Evolutionary conservation across 495 filamentous ascomycete genomes (phyloP), one percentile per base, ranked within the genome.

Genomic region (Penicillium turbatum): DNA sequence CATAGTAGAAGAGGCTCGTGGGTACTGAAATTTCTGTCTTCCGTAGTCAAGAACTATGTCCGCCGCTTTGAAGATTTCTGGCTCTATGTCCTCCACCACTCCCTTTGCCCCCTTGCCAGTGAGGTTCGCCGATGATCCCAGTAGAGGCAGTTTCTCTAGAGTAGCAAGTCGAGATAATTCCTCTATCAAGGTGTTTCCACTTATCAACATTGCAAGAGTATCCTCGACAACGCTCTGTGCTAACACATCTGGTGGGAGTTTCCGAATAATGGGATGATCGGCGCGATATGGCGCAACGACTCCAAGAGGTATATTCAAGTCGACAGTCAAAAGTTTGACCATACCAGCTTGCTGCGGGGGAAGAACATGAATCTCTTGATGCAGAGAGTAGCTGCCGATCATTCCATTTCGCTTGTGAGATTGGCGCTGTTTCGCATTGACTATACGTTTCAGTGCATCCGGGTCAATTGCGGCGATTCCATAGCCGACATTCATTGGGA

Each of bases 21-120:
- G 64, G 16, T 56, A 12, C 34, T 47, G 46, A 26, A 56, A 68
- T 54, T 61, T 63, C 21, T 59, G 50, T 42, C 55, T 43, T 16
- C 68, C 64, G 34, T 70, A 68, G 38, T 72, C 63, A 21, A 71
- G 48, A 6, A 71, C 52, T 36, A 70, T 63, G 51, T 66, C 62
- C 3, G 66, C 68, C 0, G 45, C 58, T 1, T 24, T 42, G 8
- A 36, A 39, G 15, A 70, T 57, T 21, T 70, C 68, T 10, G 55
- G 51, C 39, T 70, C 63, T 15, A 72, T 67, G 16, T 70, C 66
- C 13, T 67, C 64, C 1, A 70, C 59, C 0, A 42, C 21, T 5
- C 42, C 37, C 43, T 71, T 71, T 1, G 62, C 63, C n/a, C 68
- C 66, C 31, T 40, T 53, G 2, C 60, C 62, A 0, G 59, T 61